Evolutionary conservation across 192 early-diverging fungal species (phyloP).

Genomic region (Coemansia sp.): DNA sequence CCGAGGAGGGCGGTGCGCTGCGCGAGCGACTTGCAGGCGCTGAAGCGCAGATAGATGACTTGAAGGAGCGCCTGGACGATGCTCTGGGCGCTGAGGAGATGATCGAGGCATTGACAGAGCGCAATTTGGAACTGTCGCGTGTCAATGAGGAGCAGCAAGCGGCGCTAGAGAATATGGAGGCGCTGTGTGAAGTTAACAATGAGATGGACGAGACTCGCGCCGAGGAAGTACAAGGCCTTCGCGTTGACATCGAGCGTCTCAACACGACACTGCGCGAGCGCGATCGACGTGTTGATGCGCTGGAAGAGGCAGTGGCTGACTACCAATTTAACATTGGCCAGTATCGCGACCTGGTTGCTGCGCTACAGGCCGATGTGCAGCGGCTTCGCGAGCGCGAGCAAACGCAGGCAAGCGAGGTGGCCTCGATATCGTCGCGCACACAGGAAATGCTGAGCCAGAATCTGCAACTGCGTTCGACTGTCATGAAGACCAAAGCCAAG

Average conservation of each 20-base stretch:
- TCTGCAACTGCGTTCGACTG: slow-evolving; percentile 75
- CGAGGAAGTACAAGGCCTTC: slow-evolving; percentile 81
- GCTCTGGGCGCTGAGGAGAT: slow-evolving; percentile 79
- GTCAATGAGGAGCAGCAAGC: slow-evolving; percentile 71
- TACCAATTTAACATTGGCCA: slow-evolving; percentile 82
- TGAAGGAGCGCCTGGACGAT: slow-evolving; percentile 81
- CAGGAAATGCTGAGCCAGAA: slow-evolving; percentile 82
- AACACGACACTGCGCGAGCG: slow-evolving; percentile 67
- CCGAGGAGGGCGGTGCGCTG: slow-evolving; percentile 46
- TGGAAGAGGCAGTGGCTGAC: slow-evolving; percentile 82
- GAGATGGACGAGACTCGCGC: slow-evolving; percentile 93
- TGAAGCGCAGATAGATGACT: slow-evolving; percentile 78
- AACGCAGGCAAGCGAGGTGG: slow-evolving; percentile 59
- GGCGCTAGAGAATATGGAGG: slow-evolving; percentile 83
- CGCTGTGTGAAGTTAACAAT: slow-evolving; percentile 85
- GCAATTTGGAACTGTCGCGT: slow-evolving; percentile 75
- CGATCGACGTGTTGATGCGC: slow-evolving; percentile 56
- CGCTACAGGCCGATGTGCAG: slow-evolving; percentile 75
- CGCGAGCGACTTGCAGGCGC: slow-evolving; percentile 59
- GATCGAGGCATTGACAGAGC: slow-evolving; percentile 78
- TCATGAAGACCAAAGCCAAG: slow-evolving; percentile 82
- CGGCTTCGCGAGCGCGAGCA: slow-evolving; percentile 67
- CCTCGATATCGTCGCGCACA: slow-evolving; percentile 61
- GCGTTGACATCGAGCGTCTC: slow-evolving; percentile 74
- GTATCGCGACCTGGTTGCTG: slow-evolving; percentile 79